Evolutionary conservation across 2,329 filamentous ascomycete genomes (phyloP), one percentile per base, ranked within the genome.

Genomic region (Pseudogymnoascus sp.): DNA sequence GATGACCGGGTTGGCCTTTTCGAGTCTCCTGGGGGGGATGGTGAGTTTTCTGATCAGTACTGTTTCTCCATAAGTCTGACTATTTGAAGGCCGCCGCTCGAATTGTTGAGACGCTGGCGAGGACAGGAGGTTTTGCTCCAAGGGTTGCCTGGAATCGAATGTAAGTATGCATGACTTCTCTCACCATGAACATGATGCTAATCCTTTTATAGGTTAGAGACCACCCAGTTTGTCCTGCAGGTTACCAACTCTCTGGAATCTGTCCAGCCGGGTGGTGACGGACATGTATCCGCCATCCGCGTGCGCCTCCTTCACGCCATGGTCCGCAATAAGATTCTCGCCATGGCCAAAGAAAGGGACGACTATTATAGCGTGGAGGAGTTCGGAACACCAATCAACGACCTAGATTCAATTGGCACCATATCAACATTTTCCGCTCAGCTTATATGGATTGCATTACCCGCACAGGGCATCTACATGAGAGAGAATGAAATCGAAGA

Each of bases 71-170:
- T 31, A 16, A 53, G 16, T 53, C 46, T 53, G n/a, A 53, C 46
- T 28, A 1, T 16, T 53, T 4, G n/a, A 46, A 53, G 46, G 76
- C 83, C 78, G 83, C 61, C 75, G 82, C 61, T 76, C 80, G 86
- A 18, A 82, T 88, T 0, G 85, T 87, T 0, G 87, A 89, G 70
- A 86, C 85, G 0, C 74, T 89, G 2, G 80, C 84, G 2, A 76
- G 86, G n/a, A 89, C 87, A 1, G 86, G 86, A 10, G 86, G 87
- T 0, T 89, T 89, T 70, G 83, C 82, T 1, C 82, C 82, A 0
- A 83, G 83, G 64, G 82, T 87, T 0, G 81, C 85, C 2, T 76
- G 83, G 44, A 78, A 81, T 31, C 76, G 87, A 59, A 40, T 60
- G 34, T 53, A 40, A 21, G 34, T 31, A 50, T 28, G 44, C 44